Evolutionary conservation across 345 rosid species (phyloP).

Genomic region (Hirschfeldia incana): DNA sequence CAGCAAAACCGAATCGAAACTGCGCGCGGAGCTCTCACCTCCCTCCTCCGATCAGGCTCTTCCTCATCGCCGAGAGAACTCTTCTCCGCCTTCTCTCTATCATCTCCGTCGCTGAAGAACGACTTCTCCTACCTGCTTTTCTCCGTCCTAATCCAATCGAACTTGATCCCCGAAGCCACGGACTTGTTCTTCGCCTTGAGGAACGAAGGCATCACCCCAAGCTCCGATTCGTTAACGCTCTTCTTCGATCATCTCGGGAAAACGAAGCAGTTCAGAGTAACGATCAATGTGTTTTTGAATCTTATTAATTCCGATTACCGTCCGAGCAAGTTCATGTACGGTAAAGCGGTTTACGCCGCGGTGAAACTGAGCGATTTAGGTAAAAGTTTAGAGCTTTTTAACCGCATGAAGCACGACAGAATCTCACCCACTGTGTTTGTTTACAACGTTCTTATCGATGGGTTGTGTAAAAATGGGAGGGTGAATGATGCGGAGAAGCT

Average conservation of each 20-base stretch:
- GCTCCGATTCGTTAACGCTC: slow-evolving; percentile 43
- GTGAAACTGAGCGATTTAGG: slow-evolving; percentile 59
- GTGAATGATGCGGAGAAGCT: slow-evolving; percentile 60
- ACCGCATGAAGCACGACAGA: slow-evolving; percentile 54
- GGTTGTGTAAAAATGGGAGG: slow-evolving; percentile 57
- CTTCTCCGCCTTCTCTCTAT: slow-evolving; percentile 49
- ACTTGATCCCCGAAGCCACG: slow-evolving; percentile 49
- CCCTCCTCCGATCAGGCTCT: slow-evolving; percentile 45
- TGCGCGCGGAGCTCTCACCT: slow-evolving; percentile 50
- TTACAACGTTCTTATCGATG: slow-evolving; percentile 65
- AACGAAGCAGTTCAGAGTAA: slow-evolving; percentile 41
- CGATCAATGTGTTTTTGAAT: slow-evolving; percentile 55
- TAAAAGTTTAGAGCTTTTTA: slow-evolving; percentile 53
- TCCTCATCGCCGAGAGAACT: slow-evolving; percentile 50
- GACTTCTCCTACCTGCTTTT: slow-evolving; percentile 50
- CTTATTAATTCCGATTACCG: slow-evolving; percentile 47
- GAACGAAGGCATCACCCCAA: slow-evolving; percentile 53
- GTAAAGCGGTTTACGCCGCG: slow-evolving; percentile 75
- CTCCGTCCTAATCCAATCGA: slow-evolving; percentile 46
- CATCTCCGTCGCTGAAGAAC: slow-evolving; percentile 47
- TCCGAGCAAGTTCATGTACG: slow-evolving; percentile 59
- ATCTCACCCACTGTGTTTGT: slow-evolving; percentile 53
- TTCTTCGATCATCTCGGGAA: slow-evolving; percentile 50
- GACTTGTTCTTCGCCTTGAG: slow-evolving; percentile 48
- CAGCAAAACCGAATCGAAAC: slow-evolving; percentile 48